Evolutionary conservation across 106 monocot genomes (phyloP), one percentile per base, ranked within the genome.

Genomic region (Vanilla planifolia): DNA sequence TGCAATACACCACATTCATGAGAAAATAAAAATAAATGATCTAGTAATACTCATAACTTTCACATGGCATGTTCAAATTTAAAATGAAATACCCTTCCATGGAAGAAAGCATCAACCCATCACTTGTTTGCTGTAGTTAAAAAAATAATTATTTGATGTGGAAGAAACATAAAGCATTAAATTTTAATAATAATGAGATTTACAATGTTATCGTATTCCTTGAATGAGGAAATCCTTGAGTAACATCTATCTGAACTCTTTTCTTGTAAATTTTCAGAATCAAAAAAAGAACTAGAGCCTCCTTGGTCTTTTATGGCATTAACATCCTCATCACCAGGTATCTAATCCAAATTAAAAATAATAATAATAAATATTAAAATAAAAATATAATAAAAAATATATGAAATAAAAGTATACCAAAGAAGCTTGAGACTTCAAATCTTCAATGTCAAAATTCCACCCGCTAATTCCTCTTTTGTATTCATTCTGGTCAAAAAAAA

Each of bases 381-480:
- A 32, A 8, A n/a, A 64, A 5, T 48, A 16, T 3, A 16, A 19
- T 13, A 32, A 8, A 3, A 5, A 35, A 23, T 43, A 35, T 20
- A 17, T 2, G 26, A 29, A 47, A 48, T 39, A 2, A 47, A 43
- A 20, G 7, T 17, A 4, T 81, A 92, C 92, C 72, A 65, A 60
- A 65, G 80, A 71, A 40, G 87, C 83, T 42, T 87, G 92, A 52
- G 73, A 61, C 55, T 79, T 92, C 61, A 92, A 65, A 39, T 83
- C 80, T 10, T 79, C 72, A 53, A 87, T 67, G 59, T 92, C 84
- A 65, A 92, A 87, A 66, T 84, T 84, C 92, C 92, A 92, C 29
- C 69, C 61, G 55, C 87, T 92, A 24, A 92, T 77, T 43, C 84
- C 92, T 71, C 72, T 67, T 65, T 78, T 84, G 43, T 92, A 92